Evolutionary conservation across 2,329 filamentous ascomycete genomes (phyloP), one percentile per base, ranked within the genome.

Genomic region (Fusarium temperatum): DNA sequence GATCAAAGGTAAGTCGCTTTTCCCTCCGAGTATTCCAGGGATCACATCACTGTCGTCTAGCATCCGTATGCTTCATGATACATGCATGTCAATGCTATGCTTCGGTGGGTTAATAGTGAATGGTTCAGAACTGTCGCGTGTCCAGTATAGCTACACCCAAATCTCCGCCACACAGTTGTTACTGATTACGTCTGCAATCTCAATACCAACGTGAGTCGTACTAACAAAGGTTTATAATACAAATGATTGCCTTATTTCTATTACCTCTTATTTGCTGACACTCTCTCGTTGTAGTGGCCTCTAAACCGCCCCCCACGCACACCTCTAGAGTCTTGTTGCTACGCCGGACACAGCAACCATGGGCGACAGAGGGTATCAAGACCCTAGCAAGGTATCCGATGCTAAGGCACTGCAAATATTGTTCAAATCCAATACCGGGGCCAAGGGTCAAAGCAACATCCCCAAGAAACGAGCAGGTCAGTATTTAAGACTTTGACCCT

Each of bases 331-430:
- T 36, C 61, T 38, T 35, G 11, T 24, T 24, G 26, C 17, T 28
- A 18, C 13, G 17, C 24, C 32, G 22, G 22, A 26, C 20, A 44
- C 24, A 39, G 30, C 36, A 28, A 41, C 28, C 35, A 69, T 66
- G 48, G 77, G 24, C n/a, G 75, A 76, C 64, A 58, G 26, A 51
- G 63, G 28, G 20, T 82, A 69, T 36, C 72, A 72, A 14, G 77
- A 82, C 28, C 30, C 68, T 1, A 69, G 73, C 14, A 81, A 75
- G 42, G 56, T 82, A 6, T 70, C 66, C 20, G 81, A 71, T 15
- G 81, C 81, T 20, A 64, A 65, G 22, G 79, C 74, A 10, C 75
- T 82, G 18, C 75, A 75, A 4, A 45, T 54, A 5, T 74, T 69
- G 44, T 82, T 82, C 24, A 53, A 35, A 18, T 38, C 18, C 18